Base-by-base conservation (phyloP, 192 early-diverging fungal species). In the Podila epigama region DNA sequence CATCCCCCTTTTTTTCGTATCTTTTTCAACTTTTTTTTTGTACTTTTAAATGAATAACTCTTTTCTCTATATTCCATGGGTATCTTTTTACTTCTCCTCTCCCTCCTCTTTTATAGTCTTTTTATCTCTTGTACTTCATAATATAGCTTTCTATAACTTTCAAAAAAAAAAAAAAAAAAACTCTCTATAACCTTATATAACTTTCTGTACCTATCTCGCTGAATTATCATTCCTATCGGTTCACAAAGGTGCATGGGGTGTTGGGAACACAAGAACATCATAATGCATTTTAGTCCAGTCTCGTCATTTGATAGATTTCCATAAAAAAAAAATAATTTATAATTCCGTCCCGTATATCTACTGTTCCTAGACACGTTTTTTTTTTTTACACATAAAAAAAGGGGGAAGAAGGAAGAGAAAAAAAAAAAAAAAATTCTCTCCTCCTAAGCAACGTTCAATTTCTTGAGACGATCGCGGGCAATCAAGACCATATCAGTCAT, bases 401-500 rank as follows among this genome's bases (percentile, higher is more conserved):
- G n/a, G n/a, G n/a, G n/a, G n/a, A n/a, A n/a, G n/a, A n/a, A 60
- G 5, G 33, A 16, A 16, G 59, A 60, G 20, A 55, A 32, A 12
- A 33, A 18, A 55, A 31, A 0, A 31, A 6, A 13, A 29, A 13
- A 13, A 6, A 1, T 0, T 9, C 5, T 11, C 32, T 0, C 37
- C 37, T 58, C 29, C 6, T 48, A 44, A 31, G 72, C 72, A 7
- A 67, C 60, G 64, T 60, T 63, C 50, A 91, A 69, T 82, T 95
- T 95, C 56, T 81, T 85, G 25, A 92, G 83, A 35, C 94, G 87
- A 79, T 94, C 92, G 42, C 86, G 83, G 0, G 93, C 94, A 86
- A 96, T 96, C 20, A 81, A 63, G 60, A 94, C 88, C 92, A 95
- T 93, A 57, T 94, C 92, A 0, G 70, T 66, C 42, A 96, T 82